Conservation (phyloP, 257 asterid species). For the Solanum bulbocastanum region DNA sequence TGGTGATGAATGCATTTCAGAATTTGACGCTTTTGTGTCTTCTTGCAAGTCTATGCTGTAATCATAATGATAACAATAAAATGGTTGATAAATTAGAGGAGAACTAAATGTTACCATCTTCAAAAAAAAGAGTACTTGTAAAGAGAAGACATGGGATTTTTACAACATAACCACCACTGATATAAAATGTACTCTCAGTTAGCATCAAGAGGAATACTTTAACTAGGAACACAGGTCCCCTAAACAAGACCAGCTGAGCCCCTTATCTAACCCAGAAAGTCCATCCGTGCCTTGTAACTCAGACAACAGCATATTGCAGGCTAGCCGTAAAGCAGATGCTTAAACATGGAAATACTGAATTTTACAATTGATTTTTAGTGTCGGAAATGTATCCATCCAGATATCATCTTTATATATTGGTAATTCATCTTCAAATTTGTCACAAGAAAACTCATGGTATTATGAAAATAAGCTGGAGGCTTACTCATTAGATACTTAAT, state of each 20-base stretch:
- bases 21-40: constrained; percentile 17
- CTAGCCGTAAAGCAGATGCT: neutral
- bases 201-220: neutral
- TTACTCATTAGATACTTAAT: neutral
- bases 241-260: neutral
- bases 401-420: neutral
- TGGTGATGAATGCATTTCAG: constrained; percentile 23
- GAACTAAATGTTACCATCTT: neutral
- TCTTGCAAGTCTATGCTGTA: constrained; percentile 55
- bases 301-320: neutral
- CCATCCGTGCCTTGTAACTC: neutral
- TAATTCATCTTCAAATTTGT: neutral
- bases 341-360: neutral
- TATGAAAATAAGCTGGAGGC: neutral
- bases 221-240: neutral
- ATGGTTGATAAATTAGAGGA: neutral
- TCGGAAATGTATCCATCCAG: neutral
- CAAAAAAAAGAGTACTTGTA: neutral
- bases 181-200: neutral
- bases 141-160: neutral
- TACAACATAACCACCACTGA: neutral
- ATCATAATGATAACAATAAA: constrained; percentile 3
- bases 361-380: neutral
- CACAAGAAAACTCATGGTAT: neutral
- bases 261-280: neutral